These are phyloP conservation scores for Rhizodiscina lignyota DNA, from an alignment of 495 filamentous ascomycete genomes.

Conservation along the genomic window DNA sequence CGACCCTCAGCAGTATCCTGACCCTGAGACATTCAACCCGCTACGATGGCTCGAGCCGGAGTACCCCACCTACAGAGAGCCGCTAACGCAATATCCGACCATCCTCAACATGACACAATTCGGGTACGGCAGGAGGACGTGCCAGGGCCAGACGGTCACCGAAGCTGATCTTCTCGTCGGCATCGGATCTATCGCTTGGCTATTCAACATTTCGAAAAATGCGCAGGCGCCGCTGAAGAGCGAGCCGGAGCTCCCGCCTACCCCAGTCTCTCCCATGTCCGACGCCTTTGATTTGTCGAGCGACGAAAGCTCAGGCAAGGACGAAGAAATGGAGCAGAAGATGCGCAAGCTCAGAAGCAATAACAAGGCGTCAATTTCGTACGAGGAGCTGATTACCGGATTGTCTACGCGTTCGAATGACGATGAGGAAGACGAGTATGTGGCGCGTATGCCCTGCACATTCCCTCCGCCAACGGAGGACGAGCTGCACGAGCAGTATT, in stretches of 20 bases:
- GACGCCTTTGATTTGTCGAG: neutral
- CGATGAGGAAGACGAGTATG: conserved; percentile 1
- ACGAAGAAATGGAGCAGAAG: neutral
- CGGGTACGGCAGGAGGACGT: conserved; percentile 43
- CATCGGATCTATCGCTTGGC: conserved; percentile 44
- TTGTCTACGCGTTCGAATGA: conserved; percentile 2
- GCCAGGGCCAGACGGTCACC: conserved; percentile 38
- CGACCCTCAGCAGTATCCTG: conserved; percentile 16
- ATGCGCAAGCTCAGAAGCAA: conserved; percentile 3
- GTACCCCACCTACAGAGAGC: conserved; percentile 37
- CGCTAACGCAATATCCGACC: conserved; percentile 34
- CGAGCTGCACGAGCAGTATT: conserved; percentile 4
- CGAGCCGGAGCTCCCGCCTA: neutral
- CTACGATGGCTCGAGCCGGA: conserved; percentile 20
- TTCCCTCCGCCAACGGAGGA: conserved; percentile 1
- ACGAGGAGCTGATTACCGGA: conserved; percentile 14
- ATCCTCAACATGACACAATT: conserved; percentile 38
- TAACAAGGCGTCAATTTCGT: conserved; percentile 11
- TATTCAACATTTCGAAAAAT: conserved; percentile 33
- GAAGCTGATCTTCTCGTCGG: conserved; percentile 37
- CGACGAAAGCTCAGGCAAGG: no score
- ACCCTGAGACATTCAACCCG: conserved; percentile 21
- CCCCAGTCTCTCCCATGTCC: neutral
- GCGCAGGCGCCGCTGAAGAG: neutral
- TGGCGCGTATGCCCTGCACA: conserved; percentile 7